Conservation (phyloP, 768 basidiomycete genomes). For the Lentinula edodes region DNA sequence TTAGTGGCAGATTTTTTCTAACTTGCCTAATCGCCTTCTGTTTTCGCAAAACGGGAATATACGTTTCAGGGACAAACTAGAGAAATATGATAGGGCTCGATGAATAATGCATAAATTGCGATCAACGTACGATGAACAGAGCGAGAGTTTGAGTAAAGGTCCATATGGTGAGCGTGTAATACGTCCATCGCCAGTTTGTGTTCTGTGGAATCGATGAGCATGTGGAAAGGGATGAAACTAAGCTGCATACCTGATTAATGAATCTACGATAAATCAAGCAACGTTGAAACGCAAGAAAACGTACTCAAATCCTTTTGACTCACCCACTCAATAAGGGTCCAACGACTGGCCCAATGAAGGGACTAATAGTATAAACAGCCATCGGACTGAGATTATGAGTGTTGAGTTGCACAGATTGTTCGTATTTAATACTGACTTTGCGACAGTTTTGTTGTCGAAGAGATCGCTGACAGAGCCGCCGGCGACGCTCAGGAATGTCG, state of each 20-base stretch:
- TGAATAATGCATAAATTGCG: not conserved
- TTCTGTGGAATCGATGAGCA: slow-evolving; percentile 27
- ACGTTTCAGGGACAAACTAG: slow-evolving; percentile 72
- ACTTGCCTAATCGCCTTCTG: slow-evolving; percentile 50
- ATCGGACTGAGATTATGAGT: slow-evolving; percentile 1
- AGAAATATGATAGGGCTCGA: not conserved
- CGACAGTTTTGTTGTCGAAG: slow-evolving; percentile 52
- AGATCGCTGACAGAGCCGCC: slow-evolving; percentile 54
- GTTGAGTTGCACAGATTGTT: not conserved
- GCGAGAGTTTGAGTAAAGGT: slow-evolving; percentile 45
- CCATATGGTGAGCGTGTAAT: slow-evolving; percentile 69
- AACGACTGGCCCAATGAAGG: slow-evolving; percentile 45
- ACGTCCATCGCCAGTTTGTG: slow-evolving; percentile 73
- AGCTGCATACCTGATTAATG: slow-evolving; percentile 53
- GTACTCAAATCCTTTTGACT: slow-evolving; percentile 13
- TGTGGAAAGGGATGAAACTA: not conserved
- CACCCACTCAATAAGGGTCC: slow-evolving; percentile 60
- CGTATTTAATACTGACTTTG: slow-evolving; percentile 37
- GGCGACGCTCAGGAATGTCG: slow-evolving; percentile 51
- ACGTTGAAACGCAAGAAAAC: not conserved
- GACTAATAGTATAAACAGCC: slow-evolving; percentile 49
- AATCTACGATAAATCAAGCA: slow-evolving; percentile 34
- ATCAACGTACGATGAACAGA: slow-evolving; percentile 41
- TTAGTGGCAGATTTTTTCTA: not conserved
- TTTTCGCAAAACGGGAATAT: slow-evolving; percentile 52